Evolutionary conservation across 441 rosid species (phyloP), one percentile per base, ranked within the genome.

Genomic region (Gossypium schwendimanii): DNA sequence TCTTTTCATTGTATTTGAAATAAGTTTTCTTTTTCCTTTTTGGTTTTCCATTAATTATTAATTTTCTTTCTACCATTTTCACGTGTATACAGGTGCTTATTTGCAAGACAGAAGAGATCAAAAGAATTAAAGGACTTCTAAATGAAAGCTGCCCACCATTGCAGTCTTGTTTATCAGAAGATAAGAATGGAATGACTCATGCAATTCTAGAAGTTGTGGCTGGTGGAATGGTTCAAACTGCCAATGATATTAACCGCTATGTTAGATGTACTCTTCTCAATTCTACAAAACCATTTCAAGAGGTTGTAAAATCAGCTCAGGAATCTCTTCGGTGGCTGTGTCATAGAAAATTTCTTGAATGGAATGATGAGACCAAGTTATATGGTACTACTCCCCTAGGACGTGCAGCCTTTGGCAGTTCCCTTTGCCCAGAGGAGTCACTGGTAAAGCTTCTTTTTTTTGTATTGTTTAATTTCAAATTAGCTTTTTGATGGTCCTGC

Each of bases 181-280:
- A 95, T 82, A 93, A 93, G 81, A 95, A 93, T 80, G 98, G 99
- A 83, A 95, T 95, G 99, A 91, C 93, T 74, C 99, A 95, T 87
- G 99, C 99, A 78, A 95, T 95, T 78, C 85, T 95, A 74, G 99
- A 95, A 85, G 99, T 90, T 81, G 98, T 93, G 82, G 98, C 99
- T 76, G 97, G 98, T 82, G 97, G 97, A 73, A 91, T 93, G 83
- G 99, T 95, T 79, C 98, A 93, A 84, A 87, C 97, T 73, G 95
- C 98, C 62, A 81, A 82, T 81, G 99, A 95, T 79, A 88, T 95
- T 78, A 91, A 95, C 79, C 90, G 98, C 73, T 95, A 91, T 78
- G 99, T 95, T 71, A 86, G 92, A 82, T 95, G 99, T 80, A 95
- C 98, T 63, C 99, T 95, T 83, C 93, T 95, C 72, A 95, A 93